Percentiles rank a stretch among this genome's conserved stretches.
Conservation (phyloP, 257 asterid species). For the Coffea eugenioides region DNA sequence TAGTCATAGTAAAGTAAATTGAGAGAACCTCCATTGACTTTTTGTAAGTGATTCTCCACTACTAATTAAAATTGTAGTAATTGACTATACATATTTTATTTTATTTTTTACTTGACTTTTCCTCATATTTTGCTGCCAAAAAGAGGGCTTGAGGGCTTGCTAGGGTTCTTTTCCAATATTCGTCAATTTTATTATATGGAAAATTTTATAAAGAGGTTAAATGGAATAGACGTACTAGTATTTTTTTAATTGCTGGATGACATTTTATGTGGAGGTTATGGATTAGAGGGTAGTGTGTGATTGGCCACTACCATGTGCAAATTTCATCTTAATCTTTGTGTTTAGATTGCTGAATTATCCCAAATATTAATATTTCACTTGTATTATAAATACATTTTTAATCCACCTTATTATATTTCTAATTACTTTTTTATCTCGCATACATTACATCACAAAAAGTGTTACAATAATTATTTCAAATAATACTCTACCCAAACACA, state of each 20-base stretch:
- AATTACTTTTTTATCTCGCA: too few species aligned
- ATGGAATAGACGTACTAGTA: neutral
- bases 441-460: too few species aligned
- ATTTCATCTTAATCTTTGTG: slow-evolving; percentile 19
- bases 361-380: too few species aligned
- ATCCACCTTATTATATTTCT: too few species aligned
- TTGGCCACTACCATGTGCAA: slow-evolving; percentile 43
- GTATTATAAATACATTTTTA: too few species aligned
- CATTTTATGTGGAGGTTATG: neutral
- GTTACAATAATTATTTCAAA: too few species aligned
- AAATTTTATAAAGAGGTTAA: too few species aligned
- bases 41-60: slow-evolving; percentile 2
- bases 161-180: neutral
- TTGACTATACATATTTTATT: too few species aligned
- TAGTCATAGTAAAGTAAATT: neutral
- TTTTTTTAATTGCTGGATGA: neutral
- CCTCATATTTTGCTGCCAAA: too few species aligned
- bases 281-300: slow-evolving; percentile 27
- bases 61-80: neutral
- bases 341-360: too few species aligned
- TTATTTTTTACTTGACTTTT: neutral
- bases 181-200: neutral
- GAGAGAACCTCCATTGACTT: slow-evolving; percentile 13
- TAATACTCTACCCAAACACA: too few species aligned
- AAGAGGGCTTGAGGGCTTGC: neutral